These are phyloP conservation scores for Dothidotthia symphoricarpi DNA, from an alignment of 2,329 filamentous ascomycete species.

Conservation along the genomic window DNA sequence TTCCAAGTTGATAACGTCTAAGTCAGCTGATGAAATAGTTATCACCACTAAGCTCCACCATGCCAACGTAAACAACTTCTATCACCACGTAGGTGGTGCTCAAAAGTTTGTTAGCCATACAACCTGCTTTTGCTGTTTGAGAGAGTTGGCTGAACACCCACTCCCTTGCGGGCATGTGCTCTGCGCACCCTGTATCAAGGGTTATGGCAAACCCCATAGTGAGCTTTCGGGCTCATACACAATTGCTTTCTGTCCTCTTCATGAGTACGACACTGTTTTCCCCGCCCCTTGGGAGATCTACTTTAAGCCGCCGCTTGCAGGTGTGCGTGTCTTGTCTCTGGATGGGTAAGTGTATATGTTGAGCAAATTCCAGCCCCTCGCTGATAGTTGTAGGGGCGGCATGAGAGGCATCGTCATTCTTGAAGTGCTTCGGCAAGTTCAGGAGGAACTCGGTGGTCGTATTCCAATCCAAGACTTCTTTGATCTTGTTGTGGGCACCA, in stretches of 20 bases:
- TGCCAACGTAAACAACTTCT: too few species aligned
- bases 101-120: constrained; percentile 42
- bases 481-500: constrained; percentile 45
- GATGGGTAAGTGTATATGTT: constrained; percentile 43
- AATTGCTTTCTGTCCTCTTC: constrained; percentile 28
- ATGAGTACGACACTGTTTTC: constrained; percentile 11
- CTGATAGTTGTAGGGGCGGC: constrained; percentile 42
- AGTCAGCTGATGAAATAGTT: too few species aligned
- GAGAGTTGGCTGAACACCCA: constrained; percentile 45
- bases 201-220: too few species aligned
- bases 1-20: too few species aligned
- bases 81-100: constrained; percentile 9
- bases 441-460: constrained; percentile 40
- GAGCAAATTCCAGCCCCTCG: not conserved
- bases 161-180: constrained; percentile 51
- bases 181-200: constrained; percentile 45
- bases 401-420: constrained; percentile 50
- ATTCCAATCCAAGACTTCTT: constrained; percentile 50
- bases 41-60: too few species aligned
- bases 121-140: constrained; percentile 50
- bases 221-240: too few species aligned
- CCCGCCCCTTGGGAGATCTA: too few species aligned
- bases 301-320: constrained; percentile 38
- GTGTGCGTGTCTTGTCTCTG: constrained; percentile 43
- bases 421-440: constrained; percentile 44